Conservation (phyloP, 768 basidiomycete genomes). For the Amanita rimosa region DNA sequence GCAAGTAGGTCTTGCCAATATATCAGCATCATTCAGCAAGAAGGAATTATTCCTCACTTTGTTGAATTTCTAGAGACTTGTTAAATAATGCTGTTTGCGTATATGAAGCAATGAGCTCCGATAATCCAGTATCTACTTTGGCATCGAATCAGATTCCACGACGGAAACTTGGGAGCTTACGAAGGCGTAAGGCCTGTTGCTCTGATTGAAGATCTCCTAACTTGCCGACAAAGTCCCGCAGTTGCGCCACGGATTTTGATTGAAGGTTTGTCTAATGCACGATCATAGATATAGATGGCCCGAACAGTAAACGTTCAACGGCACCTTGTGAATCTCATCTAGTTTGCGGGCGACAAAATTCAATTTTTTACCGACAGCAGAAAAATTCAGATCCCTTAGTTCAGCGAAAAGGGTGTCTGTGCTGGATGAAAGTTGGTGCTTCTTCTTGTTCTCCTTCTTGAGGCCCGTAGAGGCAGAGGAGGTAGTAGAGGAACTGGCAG, state of each 20-base stretch:
- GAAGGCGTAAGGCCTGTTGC: conserved; percentile 79
- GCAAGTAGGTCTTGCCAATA: conserved; percentile 71
- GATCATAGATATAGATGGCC: background rate
- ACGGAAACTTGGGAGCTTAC: conserved; percentile 36
- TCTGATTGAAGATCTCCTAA: conserved; percentile 88
- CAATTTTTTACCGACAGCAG: conserved; percentile 72
- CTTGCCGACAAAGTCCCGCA: conserved; percentile 92
- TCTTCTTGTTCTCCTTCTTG: conserved; percentile 77
- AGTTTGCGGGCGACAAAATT: conserved; percentile 75
- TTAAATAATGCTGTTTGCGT: conserved; percentile 86
- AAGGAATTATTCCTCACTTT: conserved; percentile 45
- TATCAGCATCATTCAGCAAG: conserved; percentile 5
- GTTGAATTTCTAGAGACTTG: conserved; percentile 88
- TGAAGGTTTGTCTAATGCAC: conserved; percentile 59
- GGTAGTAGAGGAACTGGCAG: conserved; percentile 28
- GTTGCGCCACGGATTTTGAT: conserved; percentile 83
- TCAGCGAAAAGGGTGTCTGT: conserved; percentile 78
- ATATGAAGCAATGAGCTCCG: conserved; percentile 80
- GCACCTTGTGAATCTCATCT: conserved; percentile 87
- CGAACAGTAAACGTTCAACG: conserved; percentile 3
- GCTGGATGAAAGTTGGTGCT: conserved; percentile 68
- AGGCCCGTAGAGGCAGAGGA: conserved; percentile 33
- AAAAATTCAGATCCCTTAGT: conserved; percentile 86
- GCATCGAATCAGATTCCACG: conserved; percentile 3
- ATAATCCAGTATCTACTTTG: conserved; percentile 75